Evolutionary conservation across 108 stramenopile species (phyloP), one percentile per base, ranked within the genome.

Genomic region (Skeletonema grethae): DNA sequence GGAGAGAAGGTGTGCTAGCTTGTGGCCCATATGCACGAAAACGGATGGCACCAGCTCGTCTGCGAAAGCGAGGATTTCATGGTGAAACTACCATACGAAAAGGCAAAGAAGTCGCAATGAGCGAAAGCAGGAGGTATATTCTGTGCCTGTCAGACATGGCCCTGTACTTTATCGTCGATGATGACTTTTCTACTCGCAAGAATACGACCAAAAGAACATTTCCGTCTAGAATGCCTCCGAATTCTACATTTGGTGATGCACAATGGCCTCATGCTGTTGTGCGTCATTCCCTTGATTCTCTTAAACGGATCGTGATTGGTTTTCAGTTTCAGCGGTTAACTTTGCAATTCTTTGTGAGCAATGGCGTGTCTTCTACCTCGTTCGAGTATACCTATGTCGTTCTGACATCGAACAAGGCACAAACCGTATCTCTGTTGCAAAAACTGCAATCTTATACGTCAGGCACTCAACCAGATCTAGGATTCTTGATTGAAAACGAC

Each of bases 251-350:
- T 67, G 75, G 73, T 0, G 79, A 88, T 69, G 92, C 88, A 1
- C 65, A 71, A 16, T 94, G 90, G 91, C 91, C 94, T 6, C 90
- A 92, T 73, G 89, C 90, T 50, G 70, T 89, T 15, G 85, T 90
- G 3, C 82, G 91, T 2, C 91, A 92, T 50, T 64, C 86, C 0
- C 71, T 89, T 0, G 77, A 76, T 7, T 77, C 79, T 29, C 82
- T 95, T 16, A 30, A 79, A 32, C 71, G 85, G 8, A 87, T 92
- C 60, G 83, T 85, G 22, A 95, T 95, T 77, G 94, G 94, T 22
- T 95, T 95, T 70, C 83, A 85, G 15, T 95, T 95, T 67, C 94
- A 95, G 71, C 77, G 94, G 11, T 76, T 95, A 12, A 82, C 79
- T 16, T 79, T 95, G 10, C 84, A 76, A 28, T 92, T 95, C 65